These are phyloP conservation scores for Colletotrichum sp. DNA, from an alignment of 2,329 filamentous ascomycete species.

Conservation along the genomic window DNA sequence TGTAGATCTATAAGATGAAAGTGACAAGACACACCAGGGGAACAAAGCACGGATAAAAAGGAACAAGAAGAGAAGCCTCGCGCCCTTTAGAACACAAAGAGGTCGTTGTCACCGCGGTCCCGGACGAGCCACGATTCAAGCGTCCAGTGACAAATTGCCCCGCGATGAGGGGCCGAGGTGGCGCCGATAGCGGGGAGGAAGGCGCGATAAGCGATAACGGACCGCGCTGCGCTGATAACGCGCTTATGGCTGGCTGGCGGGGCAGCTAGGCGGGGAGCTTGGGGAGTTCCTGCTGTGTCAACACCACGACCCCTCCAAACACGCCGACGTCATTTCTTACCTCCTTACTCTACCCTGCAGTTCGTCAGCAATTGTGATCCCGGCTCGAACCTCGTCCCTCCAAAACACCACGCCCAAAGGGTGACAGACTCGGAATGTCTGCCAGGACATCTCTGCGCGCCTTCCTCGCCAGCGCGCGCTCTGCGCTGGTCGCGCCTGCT, in stretches of 20 bases:
- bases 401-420: neutral
- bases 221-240: neutral
- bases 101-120: neutral
- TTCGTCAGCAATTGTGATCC: neutral
- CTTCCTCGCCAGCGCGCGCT: conserved; percentile 57
- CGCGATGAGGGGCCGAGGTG: neutral
- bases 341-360: neutral
- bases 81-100: neutral
- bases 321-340: conserved; percentile 7
- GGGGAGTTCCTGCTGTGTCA: neutral
- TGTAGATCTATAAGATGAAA: neutral
- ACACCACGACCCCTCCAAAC: neutral
- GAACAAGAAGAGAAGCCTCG: neutral
- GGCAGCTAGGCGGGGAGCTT: neutral
- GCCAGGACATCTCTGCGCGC: conserved; percentile 44
- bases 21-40: neutral
- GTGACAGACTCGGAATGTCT: conserved; percentile 25
- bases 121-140: neutral
- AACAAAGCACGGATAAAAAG: neutral
- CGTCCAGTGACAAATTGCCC: neutral
- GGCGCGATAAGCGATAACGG: conserved; percentile 6
- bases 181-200: neutral
- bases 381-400: neutral
- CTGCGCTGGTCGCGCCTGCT: conserved; percentile 47
- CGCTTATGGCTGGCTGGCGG: neutral